Evolutionary conservation across 768 basidiomycete species (phyloP), one percentile per base, ranked within the genome.

Genomic region (Russula vinacea): DNA sequence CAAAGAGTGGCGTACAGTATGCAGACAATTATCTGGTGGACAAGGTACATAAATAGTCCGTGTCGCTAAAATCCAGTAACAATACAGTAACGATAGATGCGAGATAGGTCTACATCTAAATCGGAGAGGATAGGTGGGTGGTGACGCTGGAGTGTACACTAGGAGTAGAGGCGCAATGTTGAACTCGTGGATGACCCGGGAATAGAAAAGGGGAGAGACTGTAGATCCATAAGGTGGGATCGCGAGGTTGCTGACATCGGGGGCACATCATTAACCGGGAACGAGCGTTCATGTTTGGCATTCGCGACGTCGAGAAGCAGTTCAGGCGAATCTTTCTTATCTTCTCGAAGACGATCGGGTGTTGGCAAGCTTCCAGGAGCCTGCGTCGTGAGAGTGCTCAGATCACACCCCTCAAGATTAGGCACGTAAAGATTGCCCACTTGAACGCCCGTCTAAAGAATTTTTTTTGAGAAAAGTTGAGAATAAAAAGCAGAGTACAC

Each of bases 371-470:
- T 65, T 52, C 58, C 65, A 22, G 67, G 60, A 11, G 64, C 67
- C 16, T 50, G 52, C 7, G 67, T 37, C 22, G 53, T 53, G 22
- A 68, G 54, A 45, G 50, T 29, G 14, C 74, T 77, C 11, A 84
- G 72, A 58, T 78, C 26, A 16, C 7, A 50, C 26, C 49, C 26
- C 16, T 50, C 75, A 33, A 73, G 66, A 65, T 84, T 78, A 47
- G 74, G 71, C 67, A 76, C 79, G 72, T 82, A 84, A 70, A 78
- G 86, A 64, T 79, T 78, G 66, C 74, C 79, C 55, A 84, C 82
- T 77, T 85, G 84, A 11, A 79, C 75, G 19, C 78, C 79, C 33
- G 84, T 85, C 85, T 86, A 62, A 19, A 49, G 11, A 37, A 10
- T n/a, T n/a, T n/a, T n/a, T 35, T 47, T 37, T 44, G 26, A 50